Percentiles rank a stretch among this genome's conserved stretches.
phyloP scores from a whole-genome alignment of 306 rosid species.

The Cucurbita pepo region DNA sequence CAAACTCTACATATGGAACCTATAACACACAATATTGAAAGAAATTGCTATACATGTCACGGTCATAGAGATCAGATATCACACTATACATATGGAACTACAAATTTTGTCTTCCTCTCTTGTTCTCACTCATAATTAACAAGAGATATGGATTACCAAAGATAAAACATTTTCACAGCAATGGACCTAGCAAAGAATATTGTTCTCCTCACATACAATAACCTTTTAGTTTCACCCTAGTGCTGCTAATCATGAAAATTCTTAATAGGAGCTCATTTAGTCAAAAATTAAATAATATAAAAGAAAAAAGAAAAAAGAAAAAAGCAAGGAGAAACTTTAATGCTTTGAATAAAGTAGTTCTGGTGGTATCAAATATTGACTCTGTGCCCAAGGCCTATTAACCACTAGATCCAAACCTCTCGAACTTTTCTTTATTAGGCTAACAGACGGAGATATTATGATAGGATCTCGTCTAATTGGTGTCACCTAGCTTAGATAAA shows the following conservation, averaged over 20 bases:
- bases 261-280: conserved; percentile 10
- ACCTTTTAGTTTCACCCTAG: not conserved
- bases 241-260: conserved; percentile 2
- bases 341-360: conserved; percentile 39
- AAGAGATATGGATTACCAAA: not conserved
- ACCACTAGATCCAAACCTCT: conserved; percentile 21
- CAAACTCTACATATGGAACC: not conserved
- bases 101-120: not conserved
- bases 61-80: not conserved
- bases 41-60: not conserved
- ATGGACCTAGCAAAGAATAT: not conserved
- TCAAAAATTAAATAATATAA: conserved; percentile 24
- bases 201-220: not conserved
- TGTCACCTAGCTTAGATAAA: not conserved
- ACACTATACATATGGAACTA: not conserved
- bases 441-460: not conserved
- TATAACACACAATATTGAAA: not conserved
- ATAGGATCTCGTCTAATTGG: not conserved
- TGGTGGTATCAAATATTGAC: conserved; percentile 29
- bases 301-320: not conserved
- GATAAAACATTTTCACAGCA: not conserved
- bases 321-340: conserved; percentile 24
- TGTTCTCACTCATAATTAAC: not conserved
- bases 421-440: not conserved
- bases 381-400: conserved; percentile 22